A percentile compares a stretch with the other conserved stretches of the same genome.
Conservation (phyloP, 2,329 filamentous ascomycete species). For the Trichoderma afroharzianum region DNA sequence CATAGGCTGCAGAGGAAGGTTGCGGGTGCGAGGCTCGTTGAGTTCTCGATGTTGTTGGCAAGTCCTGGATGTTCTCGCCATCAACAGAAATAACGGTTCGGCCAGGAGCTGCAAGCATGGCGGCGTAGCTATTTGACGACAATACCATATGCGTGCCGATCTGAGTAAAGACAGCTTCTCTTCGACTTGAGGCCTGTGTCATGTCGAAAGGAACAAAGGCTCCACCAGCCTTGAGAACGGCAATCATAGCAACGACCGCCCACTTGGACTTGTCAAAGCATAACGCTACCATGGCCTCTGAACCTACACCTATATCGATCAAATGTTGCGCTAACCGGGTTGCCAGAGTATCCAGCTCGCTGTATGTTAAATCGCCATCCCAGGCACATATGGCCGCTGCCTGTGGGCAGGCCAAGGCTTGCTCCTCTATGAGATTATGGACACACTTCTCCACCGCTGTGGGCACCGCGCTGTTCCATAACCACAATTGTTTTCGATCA, state of each 20-base stretch:
- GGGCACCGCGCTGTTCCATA: slow-evolving; percentile 22
- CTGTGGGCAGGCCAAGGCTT: slow-evolving; percentile 10
- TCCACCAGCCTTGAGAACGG: slow-evolving; percentile 27
- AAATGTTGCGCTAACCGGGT: slow-evolving; percentile 8
- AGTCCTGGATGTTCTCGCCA: too few relatives aligned
- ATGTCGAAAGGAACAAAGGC: slow-evolving; percentile 24
- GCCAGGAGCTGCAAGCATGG: too few relatives aligned
- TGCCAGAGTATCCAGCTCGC: neutral
- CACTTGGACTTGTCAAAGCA: slow-evolving; percentile 26
- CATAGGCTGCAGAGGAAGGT: slow-evolving; percentile 25
- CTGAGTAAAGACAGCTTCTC: neutral
- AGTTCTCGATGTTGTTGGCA: neutral
- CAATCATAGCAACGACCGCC: slow-evolving; percentile 23
- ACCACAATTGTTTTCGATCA: slow-evolving; percentile 16
- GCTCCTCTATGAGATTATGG: slow-evolving; percentile 24
- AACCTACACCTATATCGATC: slow-evolving; percentile 22
- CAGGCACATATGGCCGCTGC: slow-evolving; percentile 28
- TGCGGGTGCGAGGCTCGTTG: neutral
- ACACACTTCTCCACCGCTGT: slow-evolving; percentile 17
- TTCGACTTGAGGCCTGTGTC: neutral
- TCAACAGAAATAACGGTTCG: too few relatives aligned
- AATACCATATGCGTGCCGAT: neutral
- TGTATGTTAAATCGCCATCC: slow-evolving; percentile 44
- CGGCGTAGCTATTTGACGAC: too few relatives aligned
- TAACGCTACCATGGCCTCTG: slow-evolving; percentile 31